Percentiles rank a stretch among this genome's conserved stretches.
phyloP scores from a whole-genome alignment of 1,139 yeast genomes.

The Debaryomyces singareniensis region DNA sequence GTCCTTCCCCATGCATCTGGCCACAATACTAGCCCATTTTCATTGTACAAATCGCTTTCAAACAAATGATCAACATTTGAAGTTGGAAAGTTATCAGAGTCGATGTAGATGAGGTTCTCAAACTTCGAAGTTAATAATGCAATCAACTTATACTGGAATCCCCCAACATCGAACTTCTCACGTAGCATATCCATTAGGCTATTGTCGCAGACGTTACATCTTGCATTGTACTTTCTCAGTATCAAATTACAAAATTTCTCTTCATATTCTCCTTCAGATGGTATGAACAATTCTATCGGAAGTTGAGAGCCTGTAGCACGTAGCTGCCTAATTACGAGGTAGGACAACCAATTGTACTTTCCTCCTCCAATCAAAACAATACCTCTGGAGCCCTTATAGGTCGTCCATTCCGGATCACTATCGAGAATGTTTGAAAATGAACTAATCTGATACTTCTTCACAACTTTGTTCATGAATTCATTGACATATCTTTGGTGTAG shows the following conservation, averaged over 20 bases:
- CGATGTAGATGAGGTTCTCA: constrained; percentile 54
- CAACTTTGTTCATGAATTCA: constrained; percentile 23
- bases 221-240: constrained; percentile 46
- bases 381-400: constrained; percentile 31
- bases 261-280: constrained; percentile 45
- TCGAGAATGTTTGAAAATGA: constrained; percentile 35
- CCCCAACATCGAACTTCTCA: constrained; percentile 34
- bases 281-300: constrained; percentile 47
- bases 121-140: constrained; percentile 56
- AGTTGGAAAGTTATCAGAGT: constrained; percentile 63
- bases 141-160: constrained; percentile 58
- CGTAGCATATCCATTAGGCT: constrained; percentile 17
- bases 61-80: constrained; percentile 47
- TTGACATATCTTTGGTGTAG: constrained; percentile 28
- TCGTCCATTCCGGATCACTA: constrained; percentile 30
- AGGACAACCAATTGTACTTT: constrained; percentile 38
- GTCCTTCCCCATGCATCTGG: constrained; percentile 49
- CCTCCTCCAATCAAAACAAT: constrained; percentile 43
- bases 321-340: constrained; percentile 36
- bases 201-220: constrained; percentile 46
- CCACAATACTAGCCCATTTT: constrained; percentile 44
- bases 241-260: constrained; percentile 45
- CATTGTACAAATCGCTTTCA: constrained; percentile 29
- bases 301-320: constrained; percentile 32
- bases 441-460: constrained; percentile 22